phyloP scores from a whole-genome alignment of 2,329 filamentous ascomycete genomes.

The Grosmannia clavigera region DNA sequence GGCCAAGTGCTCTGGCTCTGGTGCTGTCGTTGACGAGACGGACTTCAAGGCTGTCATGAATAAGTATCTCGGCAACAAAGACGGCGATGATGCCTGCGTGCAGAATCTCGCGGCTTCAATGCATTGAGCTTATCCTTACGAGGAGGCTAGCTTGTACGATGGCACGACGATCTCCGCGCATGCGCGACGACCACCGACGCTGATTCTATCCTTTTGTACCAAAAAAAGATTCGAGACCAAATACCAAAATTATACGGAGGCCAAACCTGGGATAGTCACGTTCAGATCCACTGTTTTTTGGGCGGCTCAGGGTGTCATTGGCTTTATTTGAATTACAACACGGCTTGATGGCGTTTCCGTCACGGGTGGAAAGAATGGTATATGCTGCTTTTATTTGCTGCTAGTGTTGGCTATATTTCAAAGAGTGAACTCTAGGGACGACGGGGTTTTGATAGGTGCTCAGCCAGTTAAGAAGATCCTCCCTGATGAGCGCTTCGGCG shows the following conservation, averaged over 20 bases:
- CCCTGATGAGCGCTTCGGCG: background rate
- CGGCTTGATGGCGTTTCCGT: background rate
- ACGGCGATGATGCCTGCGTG: constrained; percentile 2
- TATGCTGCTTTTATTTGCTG: background rate
- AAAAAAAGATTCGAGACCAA: background rate
- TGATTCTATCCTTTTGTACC: background rate
- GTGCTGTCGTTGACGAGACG: constrained; percentile 76
- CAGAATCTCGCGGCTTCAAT: background rate
- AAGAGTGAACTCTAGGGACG: background rate
- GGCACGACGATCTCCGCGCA: background rate
- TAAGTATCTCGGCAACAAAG: constrained; percentile 43
- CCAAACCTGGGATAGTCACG: background rate
- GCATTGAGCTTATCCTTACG: background rate
- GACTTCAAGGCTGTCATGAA: constrained; percentile 75
- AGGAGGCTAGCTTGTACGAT: background rate
- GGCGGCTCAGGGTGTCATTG: background rate
- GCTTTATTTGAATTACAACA: background rate
- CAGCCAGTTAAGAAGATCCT: background rate
- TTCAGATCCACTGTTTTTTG: background rate
- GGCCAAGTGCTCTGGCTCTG: constrained; percentile 84
- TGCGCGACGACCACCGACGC: background rate
- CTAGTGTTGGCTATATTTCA: background rate
- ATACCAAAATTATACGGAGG: background rate
- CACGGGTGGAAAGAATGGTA: background rate
- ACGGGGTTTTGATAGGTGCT: background rate